A percentile compares a stretch with the other conserved stretches of the same genome.
Conservation (phyloP, 495 filamentous ascomycete genomes). For the Peziza echinospora region DNA sequence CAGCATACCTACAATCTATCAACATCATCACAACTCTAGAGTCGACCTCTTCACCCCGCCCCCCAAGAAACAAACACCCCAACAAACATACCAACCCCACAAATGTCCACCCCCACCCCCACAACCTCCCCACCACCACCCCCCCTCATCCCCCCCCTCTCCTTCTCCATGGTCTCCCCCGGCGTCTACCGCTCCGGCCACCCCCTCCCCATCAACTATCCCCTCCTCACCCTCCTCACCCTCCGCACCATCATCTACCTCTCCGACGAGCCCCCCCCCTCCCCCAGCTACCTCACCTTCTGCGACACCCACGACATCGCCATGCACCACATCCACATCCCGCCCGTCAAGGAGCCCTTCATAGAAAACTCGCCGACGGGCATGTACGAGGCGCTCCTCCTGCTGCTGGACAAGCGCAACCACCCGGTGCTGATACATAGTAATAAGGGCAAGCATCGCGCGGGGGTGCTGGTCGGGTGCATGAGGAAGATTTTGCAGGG, state of each 20-base stretch:
- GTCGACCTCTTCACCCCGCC: neutral
- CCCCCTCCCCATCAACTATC: slow-evolving; percentile 11
- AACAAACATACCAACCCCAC: neutral
- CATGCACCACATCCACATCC: slow-evolving; percentile 9
- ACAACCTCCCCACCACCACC: neutral
- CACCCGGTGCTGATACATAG: slow-evolving; percentile 13
- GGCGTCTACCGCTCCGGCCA: slow-evolving; percentile 13
- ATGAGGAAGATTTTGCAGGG: slow-evolving; percentile 11
- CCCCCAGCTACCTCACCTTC: slow-evolving; percentile 7
- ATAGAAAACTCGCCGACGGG: slow-evolving; percentile 8
- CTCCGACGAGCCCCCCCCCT: slow-evolving; percentile 6
- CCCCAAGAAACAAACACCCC: neutral
- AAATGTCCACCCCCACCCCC: neutral
- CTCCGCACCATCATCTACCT: neutral
- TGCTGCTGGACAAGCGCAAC: slow-evolving; percentile 10
- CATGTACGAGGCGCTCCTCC: slow-evolving; percentile 5
- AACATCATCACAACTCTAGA: no score
- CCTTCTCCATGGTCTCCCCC: slow-evolving; percentile 10
- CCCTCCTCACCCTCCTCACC: neutral
- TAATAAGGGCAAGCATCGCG: slow-evolving; percentile 15
- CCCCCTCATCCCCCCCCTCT: slow-evolving; percentile 10
- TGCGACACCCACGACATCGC: slow-evolving; percentile 7
- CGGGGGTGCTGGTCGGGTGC: slow-evolving; percentile 11
- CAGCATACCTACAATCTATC: no score
- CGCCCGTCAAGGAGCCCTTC: slow-evolving; percentile 12